A percentile compares a stretch with the other conserved stretches of the same genome.
Evolutionary conservation across 176 grass and related monocot genomes (phyloP).

Genomic region (Leersia perrieri): DNA sequence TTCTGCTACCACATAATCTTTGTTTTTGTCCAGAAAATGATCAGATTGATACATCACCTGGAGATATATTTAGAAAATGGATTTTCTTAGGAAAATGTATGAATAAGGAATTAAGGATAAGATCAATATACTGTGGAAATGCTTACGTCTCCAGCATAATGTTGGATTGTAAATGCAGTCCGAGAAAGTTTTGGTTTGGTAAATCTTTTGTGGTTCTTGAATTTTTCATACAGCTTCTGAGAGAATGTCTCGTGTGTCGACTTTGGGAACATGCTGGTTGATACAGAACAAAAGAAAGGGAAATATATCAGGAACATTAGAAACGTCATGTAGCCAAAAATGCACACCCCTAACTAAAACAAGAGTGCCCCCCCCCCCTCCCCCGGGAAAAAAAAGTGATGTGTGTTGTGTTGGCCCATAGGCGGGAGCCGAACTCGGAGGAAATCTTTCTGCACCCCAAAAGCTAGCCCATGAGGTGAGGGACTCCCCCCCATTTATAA

Average conservation of each 20-base stretch:
- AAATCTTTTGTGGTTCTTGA: conserved; percentile 90
- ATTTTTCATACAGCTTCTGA: conserved; percentile 77
- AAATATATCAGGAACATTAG: conserved; percentile 34
- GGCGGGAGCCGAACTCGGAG: too few relatives aligned
- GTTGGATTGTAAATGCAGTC: conserved; percentile 77
- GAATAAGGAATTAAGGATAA: conserved; percentile 23
- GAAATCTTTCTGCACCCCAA: too few relatives aligned
- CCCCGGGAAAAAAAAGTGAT: conserved; percentile 13
- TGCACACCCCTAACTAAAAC: not conserved
- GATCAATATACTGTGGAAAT: conserved; percentile 22
- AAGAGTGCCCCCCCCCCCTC: too few relatives aligned
- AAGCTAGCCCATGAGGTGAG: too few relatives aligned
- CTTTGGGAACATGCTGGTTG: conserved; percentile 83
- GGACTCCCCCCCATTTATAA: too few relatives aligned
- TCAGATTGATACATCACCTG: conserved; percentile 88
- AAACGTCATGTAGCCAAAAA: conserved; percentile 26
- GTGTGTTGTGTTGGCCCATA: too few relatives aligned
- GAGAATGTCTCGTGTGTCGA: conserved; percentile 86
- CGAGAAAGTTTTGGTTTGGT: conserved; percentile 87
- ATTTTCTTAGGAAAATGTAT: conserved; percentile 11
- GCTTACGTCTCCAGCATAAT: conserved; percentile 97
- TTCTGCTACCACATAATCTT: conserved; percentile 94
- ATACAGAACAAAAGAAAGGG: conserved; percentile 24
- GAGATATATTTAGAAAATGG: conserved; percentile 12
- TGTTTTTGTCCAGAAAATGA: conserved; percentile 94